Evolutionary conservation across 2,329 filamentous ascomycete genomes (phyloP), one percentile per base, ranked within the genome.

Genomic region (Clathrospora elynae): DNA sequence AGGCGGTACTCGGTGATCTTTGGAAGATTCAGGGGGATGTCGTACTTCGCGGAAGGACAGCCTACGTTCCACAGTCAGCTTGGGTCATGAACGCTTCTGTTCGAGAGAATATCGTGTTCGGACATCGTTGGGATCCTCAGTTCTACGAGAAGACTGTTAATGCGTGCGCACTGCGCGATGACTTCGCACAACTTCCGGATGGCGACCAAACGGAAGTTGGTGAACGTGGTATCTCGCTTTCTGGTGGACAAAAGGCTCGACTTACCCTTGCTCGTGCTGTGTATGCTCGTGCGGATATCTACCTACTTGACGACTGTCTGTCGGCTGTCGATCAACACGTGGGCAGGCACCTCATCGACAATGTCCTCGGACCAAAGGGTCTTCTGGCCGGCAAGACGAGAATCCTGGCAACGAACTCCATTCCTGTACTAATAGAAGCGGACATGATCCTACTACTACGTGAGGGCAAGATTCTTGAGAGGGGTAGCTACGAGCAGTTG

Each of bases 11-110:
- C 4, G 93, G 93, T 47, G 91, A 97, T 70, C 71, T 99, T 3
- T 96, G 87, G 85, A 97, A 96, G 69, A 78, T 86, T 35, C 84
- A 88, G 48, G 93, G 93, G 33, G 80, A 88, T 50, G 92, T 96
- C 3, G 78, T 87, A 41, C 79, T 99, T 7, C 85, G 88, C 57
- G 95, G 93, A 32, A 83, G 80, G 18, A 82, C 90, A 26, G 93
- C 93, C 1, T 99, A 97, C 67, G 93, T 95, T 45, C 88, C 90
- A 11, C 95, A 99, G 69, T 85, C 88, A 61, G 78, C 90, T 13
- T 99, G 95, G 93, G 88, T 99, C 37, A 92, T 97, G 85, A 99
- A 99, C 66, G 93, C 93, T 6, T 95, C 88, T 19, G 91, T 99
- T 42, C 89, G 90, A 60, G 93, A 99, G 66, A 99, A 99, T 66